Conservation (phyloP, 129 eudicot genomes). For the Centaurea solstitialis region DNA sequence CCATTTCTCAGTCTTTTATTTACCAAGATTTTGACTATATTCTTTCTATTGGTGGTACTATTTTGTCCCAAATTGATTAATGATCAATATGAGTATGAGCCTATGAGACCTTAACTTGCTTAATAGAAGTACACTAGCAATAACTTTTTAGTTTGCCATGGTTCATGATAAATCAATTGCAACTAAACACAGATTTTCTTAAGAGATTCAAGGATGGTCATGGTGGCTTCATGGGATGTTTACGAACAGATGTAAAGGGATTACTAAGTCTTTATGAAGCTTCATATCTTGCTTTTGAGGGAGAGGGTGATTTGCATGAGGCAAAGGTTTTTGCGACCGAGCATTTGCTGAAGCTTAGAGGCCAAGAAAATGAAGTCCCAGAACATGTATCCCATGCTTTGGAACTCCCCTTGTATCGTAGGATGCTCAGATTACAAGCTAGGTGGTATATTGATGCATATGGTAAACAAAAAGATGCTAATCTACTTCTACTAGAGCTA, state of each 20-base stretch:
- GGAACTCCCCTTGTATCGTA: constrained; percentile 4
- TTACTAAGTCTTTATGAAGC: constrained; percentile 28
- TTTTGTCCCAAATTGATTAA: no score
- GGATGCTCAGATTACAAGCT: constrained; percentile 18
- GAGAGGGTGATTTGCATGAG: constrained; percentile 24
- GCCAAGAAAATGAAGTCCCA: background rate
- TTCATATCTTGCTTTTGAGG: constrained; percentile 13
- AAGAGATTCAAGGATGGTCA: constrained; percentile 9
- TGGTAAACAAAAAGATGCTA: background rate
- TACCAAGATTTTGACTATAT: no score
- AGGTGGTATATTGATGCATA: constrained; percentile 20
- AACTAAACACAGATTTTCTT: constrained; percentile 17
- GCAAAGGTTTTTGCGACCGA: constrained; percentile 5
- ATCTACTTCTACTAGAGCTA: background rate
- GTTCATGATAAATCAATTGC: no score
- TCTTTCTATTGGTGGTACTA: no score
- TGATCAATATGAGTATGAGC: no score
- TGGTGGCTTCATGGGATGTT: constrained; percentile 17
- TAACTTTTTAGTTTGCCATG: no score
- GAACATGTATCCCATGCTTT: constrained; percentile 19
- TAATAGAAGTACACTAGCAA: no score
- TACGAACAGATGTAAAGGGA: constrained; percentile 6
- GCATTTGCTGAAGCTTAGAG: background rate
- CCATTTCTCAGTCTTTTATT: background rate
- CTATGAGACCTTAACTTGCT: no score